Percentiles rank a stretch among this genome's conserved stretches.
These are phyloP conservation scores for Iris pallida DNA, from an alignment of 116 monocot species.

Conservation along the genomic window DNA sequence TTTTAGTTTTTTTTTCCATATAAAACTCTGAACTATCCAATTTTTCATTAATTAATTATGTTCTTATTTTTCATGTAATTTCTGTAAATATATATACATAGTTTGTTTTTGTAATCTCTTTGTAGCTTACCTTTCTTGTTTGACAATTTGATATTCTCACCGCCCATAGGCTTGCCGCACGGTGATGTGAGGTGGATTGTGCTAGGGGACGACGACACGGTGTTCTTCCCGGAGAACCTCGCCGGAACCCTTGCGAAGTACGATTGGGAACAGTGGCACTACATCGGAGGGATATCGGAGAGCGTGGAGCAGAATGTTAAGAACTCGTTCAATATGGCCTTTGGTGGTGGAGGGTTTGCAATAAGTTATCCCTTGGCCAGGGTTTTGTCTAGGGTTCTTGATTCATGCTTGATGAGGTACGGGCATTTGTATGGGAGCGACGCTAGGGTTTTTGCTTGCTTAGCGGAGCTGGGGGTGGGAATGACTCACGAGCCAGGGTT, in stretches of 20 bases:
- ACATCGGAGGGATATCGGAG: constrained; percentile 49
- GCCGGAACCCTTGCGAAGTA: constrained; percentile 33
- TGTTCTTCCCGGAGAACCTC: constrained; percentile 48
- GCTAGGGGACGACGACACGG: constrained; percentile 60
- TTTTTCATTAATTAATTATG: too few species aligned
- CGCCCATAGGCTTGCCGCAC: not conserved
- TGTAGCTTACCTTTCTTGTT: too few species aligned
- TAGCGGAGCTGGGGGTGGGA: constrained; percentile 53
- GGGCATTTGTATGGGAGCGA: constrained; percentile 49
- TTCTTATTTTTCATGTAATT: too few species aligned
- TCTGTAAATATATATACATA: too few species aligned
- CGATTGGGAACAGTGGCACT: constrained; percentile 40
- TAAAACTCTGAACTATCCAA: too few species aligned
- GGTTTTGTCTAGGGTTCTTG: constrained; percentile 37
- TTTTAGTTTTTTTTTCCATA: too few species aligned
- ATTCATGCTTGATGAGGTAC: constrained; percentile 54
- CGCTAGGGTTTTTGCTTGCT: constrained; percentile 47
- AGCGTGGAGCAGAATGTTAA: constrained; percentile 35
- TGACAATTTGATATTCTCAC: too few species aligned
- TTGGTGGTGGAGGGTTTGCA: constrained; percentile 53
- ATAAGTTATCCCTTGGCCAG: constrained; percentile 49
- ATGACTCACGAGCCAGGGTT: constrained; percentile 46
- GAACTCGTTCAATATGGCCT: constrained; percentile 54
- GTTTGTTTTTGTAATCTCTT: too few species aligned
- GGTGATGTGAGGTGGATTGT: constrained; percentile 43